These are phyloP conservation scores for Xylona heveae DNA, from an alignment of 495 filamentous ascomycete genomes.

Conservation along the genomic window DNA sequence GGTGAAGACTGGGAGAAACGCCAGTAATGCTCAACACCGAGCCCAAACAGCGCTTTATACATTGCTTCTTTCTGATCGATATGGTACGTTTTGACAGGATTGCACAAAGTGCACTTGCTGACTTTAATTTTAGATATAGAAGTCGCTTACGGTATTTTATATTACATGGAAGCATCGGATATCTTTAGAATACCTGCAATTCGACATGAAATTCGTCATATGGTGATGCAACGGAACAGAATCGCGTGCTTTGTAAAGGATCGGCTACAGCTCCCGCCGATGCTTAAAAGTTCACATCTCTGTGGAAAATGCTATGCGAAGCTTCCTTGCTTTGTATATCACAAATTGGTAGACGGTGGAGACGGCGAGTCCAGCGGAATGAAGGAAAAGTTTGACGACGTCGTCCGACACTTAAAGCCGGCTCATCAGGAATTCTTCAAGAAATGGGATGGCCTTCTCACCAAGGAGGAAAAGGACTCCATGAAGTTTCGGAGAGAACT, in stretches of 20 bases:
- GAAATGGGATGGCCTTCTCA: constrained; percentile 84
- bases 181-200: constrained; percentile 68
- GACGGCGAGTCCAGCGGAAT: constrained; percentile 59
- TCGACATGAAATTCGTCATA: constrained; percentile 69
- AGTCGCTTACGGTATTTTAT: constrained; percentile 70
- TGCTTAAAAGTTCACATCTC: constrained; percentile 56
- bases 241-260: constrained; percentile 69
- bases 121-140: constrained; percentile 41
- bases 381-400: constrained; percentile 50
- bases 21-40: constrained; percentile 51
- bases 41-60: constrained; percentile 93
- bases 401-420: constrained; percentile 51
- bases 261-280: constrained; percentile 56
- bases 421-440: constrained; percentile 63
- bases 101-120: constrained; percentile 5
- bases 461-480: constrained; percentile 78
- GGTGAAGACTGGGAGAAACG: constrained; percentile 77
- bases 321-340: constrained; percentile 77
- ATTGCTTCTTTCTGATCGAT: constrained; percentile 77
- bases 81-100: constrained; percentile 28
- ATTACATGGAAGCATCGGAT: constrained; percentile 80
- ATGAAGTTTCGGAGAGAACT: constrained; percentile 70
- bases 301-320: constrained; percentile 79
- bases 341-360: constrained; percentile 75
- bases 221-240: constrained; percentile 91